Base-by-base conservation (phyloP, 2,329 filamentous ascomycete species). In the Colletotrichum sp. region DNA sequence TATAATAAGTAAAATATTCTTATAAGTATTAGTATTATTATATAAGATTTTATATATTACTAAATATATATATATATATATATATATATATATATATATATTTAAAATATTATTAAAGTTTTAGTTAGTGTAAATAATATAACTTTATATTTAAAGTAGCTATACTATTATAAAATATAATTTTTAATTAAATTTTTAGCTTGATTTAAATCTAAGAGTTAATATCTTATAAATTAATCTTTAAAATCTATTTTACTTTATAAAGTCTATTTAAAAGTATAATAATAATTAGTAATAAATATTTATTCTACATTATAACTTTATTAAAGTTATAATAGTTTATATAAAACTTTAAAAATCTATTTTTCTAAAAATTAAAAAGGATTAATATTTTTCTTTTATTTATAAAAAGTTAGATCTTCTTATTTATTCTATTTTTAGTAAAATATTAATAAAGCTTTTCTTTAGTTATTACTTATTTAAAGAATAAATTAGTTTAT, bases 171-270 rank as follows among this genome's bases (percentile, higher is more conserved):
- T n/a, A n/a, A n/a, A n/a, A n/a, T n/a, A n/a, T n/a, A n/a, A n/a
- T n/a, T n/a, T n/a, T n/a, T n/a, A n/a, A n/a, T n/a, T n/a, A n/a
- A n/a, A n/a, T n/a, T 48, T 30, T 8, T 61, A 34, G 16, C 7
- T 55, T 67, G 67, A 60, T 32, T 8, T 72, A 67, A 1, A 38
- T 62, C 18, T 34, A 32, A 15, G 48, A 36, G 16, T 71, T 55
- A 43, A 43, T 62, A 21, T 62, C 9, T 58, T 43, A 32, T 16
- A 62, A 24, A 12, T 56, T 65, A 16, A 36, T 64, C 36, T 67
- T 71, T 15, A 36, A 62, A 36, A 56, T 62, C 34, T 34, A 32
- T n/a, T 73, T 52, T 32, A 69, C 24, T 65, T 15, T 18, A 24
- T 43, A 55, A 36, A 66, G 12, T 0, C 12, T 64, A 12, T 36